These are phyloP conservation scores for Talaromyces thailandensis DNA, from an alignment of 495 filamentous ascomycete species.

Conservation along the genomic window DNA sequence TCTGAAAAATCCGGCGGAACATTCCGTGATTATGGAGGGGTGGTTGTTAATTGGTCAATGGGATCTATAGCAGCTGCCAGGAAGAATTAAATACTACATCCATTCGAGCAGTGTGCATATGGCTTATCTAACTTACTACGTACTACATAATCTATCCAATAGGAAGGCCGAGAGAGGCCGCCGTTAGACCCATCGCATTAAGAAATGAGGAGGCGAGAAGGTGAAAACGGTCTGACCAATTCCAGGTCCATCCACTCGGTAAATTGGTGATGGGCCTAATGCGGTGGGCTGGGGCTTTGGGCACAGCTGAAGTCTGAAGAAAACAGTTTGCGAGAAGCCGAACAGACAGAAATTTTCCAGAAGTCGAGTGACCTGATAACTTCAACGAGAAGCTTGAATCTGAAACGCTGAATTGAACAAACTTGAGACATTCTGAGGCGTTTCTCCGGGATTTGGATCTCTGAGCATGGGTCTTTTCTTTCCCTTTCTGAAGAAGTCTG, in stretches of 20 bases:
- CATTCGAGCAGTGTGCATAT: background rate
- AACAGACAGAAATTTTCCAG: background rate
- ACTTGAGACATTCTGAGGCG: conserved; percentile 1
- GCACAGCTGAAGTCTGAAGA: background rate
- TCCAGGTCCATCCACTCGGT: background rate
- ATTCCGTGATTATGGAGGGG: background rate
- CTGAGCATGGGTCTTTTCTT: background rate
- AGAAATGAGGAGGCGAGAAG: background rate
- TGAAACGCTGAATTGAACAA: conserved; percentile 2
- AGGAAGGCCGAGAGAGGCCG: background rate
- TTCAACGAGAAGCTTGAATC: background rate
- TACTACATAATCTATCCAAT: background rate
- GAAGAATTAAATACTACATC: background rate
- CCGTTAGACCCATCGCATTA: background rate
- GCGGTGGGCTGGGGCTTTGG: background rate
- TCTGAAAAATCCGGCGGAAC: background rate
- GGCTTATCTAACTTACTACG: background rate
- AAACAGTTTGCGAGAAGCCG: background rate
- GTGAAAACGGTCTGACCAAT: background rate
- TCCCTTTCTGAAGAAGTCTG: background rate
- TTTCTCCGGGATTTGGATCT: background rate
- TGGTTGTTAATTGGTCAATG: background rate
- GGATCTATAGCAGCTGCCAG: background rate
- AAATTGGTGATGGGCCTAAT: background rate
- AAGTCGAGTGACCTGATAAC: background rate